Evolutionary conservation across 306 rosid species (phyloP).

Genomic region (Acacia crassicarpa): DNA sequence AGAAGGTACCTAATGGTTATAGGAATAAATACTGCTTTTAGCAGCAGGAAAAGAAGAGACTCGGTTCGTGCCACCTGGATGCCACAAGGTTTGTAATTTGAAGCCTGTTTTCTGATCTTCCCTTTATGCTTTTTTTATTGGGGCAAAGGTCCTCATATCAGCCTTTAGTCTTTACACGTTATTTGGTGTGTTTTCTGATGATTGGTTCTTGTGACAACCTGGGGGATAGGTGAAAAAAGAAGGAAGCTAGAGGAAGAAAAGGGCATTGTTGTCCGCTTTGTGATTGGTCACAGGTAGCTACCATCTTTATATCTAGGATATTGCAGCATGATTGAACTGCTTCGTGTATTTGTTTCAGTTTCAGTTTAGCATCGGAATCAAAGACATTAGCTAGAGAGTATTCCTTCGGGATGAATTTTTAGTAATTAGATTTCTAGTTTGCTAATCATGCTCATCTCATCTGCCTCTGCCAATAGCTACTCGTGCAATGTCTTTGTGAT

Average conservation of each 20-base stretch:
- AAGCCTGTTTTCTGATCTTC: conserved; percentile 13
- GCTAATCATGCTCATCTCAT: not conserved
- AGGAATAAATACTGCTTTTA: conserved; percentile 94
- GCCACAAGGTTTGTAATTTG: conserved; percentile 74
- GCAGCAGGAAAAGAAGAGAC: conserved; percentile 97
- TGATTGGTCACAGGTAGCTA: conserved; percentile 90
- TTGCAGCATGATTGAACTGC: not conserved
- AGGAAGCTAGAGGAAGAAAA: conserved; percentile 97
- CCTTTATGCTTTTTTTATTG: not conserved
- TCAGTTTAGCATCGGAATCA: not conserved
- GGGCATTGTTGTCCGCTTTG: conserved; percentile 88
- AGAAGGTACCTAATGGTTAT: conserved; percentile 86
- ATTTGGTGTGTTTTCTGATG: conserved; percentile 32
- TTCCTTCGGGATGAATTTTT: conserved; percentile 3
- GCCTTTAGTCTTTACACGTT: not conserved
- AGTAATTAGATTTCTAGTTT: conserved; percentile 8
- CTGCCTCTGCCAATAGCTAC: not conserved
- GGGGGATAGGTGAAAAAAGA: conserved; percentile 77
- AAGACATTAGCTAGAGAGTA: not conserved
- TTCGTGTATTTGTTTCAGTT: not conserved
- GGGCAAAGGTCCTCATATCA: not conserved
- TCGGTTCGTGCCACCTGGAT: conserved; percentile 94
- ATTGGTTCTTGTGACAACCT: conserved; percentile 38
- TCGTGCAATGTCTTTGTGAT: not conserved
- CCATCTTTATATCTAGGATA: conserved; percentile 8